Conservation (phyloP, 257 asterid species). For the Parsonsia alboflavescens region DNA sequence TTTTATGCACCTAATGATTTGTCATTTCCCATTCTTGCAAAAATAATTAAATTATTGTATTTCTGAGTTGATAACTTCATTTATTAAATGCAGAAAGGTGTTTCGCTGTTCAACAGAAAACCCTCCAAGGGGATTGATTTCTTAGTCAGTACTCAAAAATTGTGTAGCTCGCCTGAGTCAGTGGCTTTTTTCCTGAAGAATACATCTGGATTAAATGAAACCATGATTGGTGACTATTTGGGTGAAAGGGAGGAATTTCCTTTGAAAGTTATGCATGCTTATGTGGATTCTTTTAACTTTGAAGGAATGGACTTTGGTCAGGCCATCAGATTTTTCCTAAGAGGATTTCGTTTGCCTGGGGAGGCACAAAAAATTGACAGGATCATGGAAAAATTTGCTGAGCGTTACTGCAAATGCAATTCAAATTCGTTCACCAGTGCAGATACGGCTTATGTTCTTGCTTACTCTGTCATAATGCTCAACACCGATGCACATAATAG, state of each 20-base stretch:
- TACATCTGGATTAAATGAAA: slow-evolving; percentile 82
- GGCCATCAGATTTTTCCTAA: slow-evolving; percentile 86
- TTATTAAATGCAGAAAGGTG: slow-evolving; percentile 80
- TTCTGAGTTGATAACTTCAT: slow-evolving; percentile 23
- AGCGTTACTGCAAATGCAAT: slow-evolving; percentile 96
- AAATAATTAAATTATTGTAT: not conserved
- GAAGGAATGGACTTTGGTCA: slow-evolving; percentile 89
- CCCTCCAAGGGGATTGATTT: slow-evolving; percentile 96
- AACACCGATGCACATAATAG: slow-evolving; percentile 98
- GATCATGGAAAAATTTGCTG: slow-evolving; percentile 99
- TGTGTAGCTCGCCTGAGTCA: slow-evolving; percentile 84
- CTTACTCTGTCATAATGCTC: slow-evolving; percentile 97
- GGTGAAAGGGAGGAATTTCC: slow-evolving; percentile 97
- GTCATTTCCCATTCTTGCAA: not conserved
- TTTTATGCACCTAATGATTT: not conserved
- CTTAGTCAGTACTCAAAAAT: slow-evolving; percentile 66
- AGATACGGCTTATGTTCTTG: slow-evolving; percentile 97
- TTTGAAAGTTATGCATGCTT: slow-evolving; percentile 96
- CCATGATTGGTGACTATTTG: slow-evolving; percentile 91
- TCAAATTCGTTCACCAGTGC: slow-evolving; percentile 90
- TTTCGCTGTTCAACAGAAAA: slow-evolving; percentile 86
- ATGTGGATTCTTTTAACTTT: slow-evolving; percentile 92
- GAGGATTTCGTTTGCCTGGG: slow-evolving; percentile 97
- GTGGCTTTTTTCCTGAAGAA: slow-evolving; percentile 85
- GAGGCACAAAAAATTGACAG: slow-evolving; percentile 99